Evolutionary conservation across 2,329 filamentous ascomycete genomes (phyloP).

Genomic region (Colletotrichum cordylinicola): DNA sequence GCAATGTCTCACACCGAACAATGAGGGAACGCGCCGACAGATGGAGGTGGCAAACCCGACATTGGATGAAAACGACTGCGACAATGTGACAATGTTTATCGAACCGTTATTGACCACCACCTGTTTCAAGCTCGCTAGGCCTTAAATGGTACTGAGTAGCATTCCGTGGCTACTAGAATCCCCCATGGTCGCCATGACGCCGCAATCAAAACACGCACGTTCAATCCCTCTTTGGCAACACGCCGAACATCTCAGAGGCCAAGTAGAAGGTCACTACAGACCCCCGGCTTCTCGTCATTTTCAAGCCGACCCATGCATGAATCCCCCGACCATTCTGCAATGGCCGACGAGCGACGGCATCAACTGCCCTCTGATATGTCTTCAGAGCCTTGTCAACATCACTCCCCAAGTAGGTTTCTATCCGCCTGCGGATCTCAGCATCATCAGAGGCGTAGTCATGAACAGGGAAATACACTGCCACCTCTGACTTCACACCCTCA

Average conservation of each 20-base stretch:
- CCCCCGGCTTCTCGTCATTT: background rate
- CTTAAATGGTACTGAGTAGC: fast-evolving
- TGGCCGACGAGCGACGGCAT: background rate
- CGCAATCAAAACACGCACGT: background rate
- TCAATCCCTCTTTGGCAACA: background rate
- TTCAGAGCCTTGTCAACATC: background rate
- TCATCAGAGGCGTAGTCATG: background rate
- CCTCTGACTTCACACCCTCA: background rate
- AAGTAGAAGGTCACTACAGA: background rate
- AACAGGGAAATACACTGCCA: background rate
- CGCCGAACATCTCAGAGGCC: background rate
- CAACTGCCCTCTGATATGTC: background rate
- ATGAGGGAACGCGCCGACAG: background rate
- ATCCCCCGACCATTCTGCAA: background rate
- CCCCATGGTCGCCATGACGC: background rate
- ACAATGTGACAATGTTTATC: fast-evolving
- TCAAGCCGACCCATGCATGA: background rate
- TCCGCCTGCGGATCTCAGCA: background rate
- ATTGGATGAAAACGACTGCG: fast-evolving
- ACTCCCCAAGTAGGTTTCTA: background rate
- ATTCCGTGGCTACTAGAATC: background rate
- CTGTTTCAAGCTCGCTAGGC: background rate
- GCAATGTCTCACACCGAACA: background rate
- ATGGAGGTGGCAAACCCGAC: fast-evolving
- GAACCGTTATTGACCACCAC: fast-evolving